phyloP scores from a whole-genome alignment of 805 yeast species.

The Monosporozyma yasuniensis region DNA sequence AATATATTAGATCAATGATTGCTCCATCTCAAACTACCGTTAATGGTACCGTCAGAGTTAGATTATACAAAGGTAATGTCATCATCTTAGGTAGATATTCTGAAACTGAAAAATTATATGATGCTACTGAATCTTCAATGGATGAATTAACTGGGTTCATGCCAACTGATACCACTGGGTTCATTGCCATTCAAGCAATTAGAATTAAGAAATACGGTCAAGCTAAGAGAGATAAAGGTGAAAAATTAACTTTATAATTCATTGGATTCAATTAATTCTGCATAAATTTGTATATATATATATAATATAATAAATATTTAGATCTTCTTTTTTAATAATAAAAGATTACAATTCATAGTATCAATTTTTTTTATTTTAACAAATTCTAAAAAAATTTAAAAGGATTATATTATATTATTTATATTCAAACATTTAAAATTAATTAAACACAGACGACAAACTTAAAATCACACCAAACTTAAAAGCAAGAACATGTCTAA shows the following conservation, averaged over 20 bases:
- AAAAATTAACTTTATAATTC: constrained; percentile 33
- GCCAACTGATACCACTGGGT: constrained; percentile 94
- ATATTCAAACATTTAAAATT: too few species aligned
- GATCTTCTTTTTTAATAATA: not conserved
- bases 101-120: constrained; percentile 91
- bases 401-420: too few species aligned
- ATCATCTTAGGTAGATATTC: constrained; percentile 88
- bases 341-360: too few species aligned
- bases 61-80: constrained; percentile 85
- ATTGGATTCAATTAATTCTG: too few species aligned
- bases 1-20: constrained; percentile 87
- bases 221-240: constrained; percentile 76
- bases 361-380: not conserved
- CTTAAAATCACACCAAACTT: not conserved
- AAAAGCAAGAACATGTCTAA: not conserved
- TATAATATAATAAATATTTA: too few species aligned
- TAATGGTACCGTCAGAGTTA: constrained; percentile 91
- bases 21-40: constrained; percentile 91
- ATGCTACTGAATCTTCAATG: constrained; percentile 97
- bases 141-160: constrained; percentile 97
- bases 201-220: constrained; percentile 98
- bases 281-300: too few species aligned
- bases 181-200: constrained; percentile 95
- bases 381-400: too few species aligned
- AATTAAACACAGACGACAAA: not conserved